Evolutionary conservation across 192 early-diverging fungal species (phyloP).

Genomic region (Umbelopsis ramanniana): DNA sequence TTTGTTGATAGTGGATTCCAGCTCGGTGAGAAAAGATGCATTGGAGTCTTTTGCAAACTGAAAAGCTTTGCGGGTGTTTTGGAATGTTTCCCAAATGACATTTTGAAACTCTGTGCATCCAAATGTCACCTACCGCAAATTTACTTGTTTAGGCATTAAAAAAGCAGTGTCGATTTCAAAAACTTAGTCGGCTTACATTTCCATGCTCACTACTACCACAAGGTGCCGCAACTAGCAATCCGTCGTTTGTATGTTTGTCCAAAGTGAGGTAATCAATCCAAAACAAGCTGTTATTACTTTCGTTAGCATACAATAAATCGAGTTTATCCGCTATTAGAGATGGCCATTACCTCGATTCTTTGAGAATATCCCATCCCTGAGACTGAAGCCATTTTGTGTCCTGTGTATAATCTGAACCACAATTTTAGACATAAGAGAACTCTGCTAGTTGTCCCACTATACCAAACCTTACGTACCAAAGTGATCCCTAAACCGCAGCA

Average conservation of each 20-base stretch:
- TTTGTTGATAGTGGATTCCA: constrained; percentile 17
- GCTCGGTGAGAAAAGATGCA: constrained; percentile 34
- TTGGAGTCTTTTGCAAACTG: constrained; percentile 31
- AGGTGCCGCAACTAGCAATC: not conserved
- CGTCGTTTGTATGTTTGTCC: not conserved
- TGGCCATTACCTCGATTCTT: not conserved
- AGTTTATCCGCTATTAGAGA: too few relatives aligned
- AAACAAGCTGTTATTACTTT: not conserved
- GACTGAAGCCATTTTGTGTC: not conserved
- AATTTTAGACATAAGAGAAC: too few relatives aligned
- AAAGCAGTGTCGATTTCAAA: not conserved
- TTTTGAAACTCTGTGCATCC: constrained; percentile 41
- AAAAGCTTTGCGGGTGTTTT: constrained; percentile 35
- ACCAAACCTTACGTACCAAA: not conserved
- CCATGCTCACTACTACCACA: constrained; percentile 4
- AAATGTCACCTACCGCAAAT: not conserved
- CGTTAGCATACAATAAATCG: not conserved
- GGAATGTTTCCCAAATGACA: constrained; percentile 37
- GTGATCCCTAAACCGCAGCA: not conserved
- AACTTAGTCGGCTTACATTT: not conserved
- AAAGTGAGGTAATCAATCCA: constrained; percentile 9
- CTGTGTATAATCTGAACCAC: not conserved
- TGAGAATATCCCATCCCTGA: constrained; percentile 5
- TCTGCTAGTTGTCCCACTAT: not conserved
- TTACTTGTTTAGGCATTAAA: not conserved